phyloP scores from a whole-genome alignment of 768 basidiomycete genomes.

The Kwoniella bestiolae region DNA sequence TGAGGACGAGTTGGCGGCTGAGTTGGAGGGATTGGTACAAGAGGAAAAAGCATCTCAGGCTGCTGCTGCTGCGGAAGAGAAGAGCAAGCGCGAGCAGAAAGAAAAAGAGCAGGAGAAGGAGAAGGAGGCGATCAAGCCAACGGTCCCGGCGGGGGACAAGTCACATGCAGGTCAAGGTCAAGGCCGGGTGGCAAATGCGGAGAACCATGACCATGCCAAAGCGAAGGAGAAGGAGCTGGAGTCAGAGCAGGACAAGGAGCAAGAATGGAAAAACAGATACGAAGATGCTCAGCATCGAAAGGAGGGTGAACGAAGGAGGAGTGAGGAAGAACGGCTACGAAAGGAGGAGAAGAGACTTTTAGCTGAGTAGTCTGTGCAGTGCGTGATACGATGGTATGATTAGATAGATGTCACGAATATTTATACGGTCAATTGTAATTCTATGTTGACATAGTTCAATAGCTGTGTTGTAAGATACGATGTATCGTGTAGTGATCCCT shows the following conservation, averaged over 20 bases:
- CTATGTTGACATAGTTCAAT: too few relatives aligned
- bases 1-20: slow-evolving; percentile 68
- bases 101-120: slow-evolving; percentile 7
- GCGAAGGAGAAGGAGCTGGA: not conserved
- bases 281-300: slow-evolving; percentile 38
- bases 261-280: slow-evolving; percentile 29
- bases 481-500: not conserved
- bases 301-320: slow-evolving; percentile 34
- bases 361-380: slow-evolving; percentile 27
- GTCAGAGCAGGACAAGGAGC: too few relatives aligned
- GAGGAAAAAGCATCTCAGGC: slow-evolving; percentile 59
- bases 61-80: slow-evolving; percentile 24
- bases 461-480: not conserved
- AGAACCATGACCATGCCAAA: not conserved
- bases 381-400: too few relatives aligned
- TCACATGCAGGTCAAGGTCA: too few relatives aligned
- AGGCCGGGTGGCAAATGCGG: not conserved
- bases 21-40: slow-evolving; percentile 66
- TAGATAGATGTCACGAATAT: too few relatives aligned
- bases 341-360: slow-evolving; percentile 34
- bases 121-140: slow-evolving; percentile 27
- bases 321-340: slow-evolving; percentile 34
- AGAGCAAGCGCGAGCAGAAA: slow-evolving; percentile 9
- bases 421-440: too few relatives aligned
- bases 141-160: not conserved